Conservation (phyloP, 1,139 yeast genomes). For the Debaryomyces coudertii region DNA sequence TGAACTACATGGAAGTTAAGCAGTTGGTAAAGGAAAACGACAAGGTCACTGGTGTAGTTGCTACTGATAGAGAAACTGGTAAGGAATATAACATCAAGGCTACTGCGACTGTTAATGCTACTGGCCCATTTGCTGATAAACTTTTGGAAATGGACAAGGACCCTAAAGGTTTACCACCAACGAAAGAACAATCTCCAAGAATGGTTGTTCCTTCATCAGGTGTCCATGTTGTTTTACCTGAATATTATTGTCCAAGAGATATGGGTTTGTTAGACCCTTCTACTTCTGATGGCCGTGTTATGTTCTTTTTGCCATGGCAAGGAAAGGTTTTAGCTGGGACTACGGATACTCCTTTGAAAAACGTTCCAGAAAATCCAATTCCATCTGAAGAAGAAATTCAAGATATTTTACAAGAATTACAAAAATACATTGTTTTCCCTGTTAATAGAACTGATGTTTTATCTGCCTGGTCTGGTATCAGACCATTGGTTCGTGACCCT, state of each 20-base stretch:
- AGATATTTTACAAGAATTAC: conserved; percentile 84
- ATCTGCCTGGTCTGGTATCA: conserved; percentile 96
- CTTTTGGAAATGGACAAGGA: conserved; percentile 85
- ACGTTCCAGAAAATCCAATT: conserved; percentile 80
- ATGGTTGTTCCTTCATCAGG: conserved; percentile 96
- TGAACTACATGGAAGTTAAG: conserved; percentile 83
- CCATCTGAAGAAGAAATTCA: conserved; percentile 90
- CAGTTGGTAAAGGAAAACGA: conserved; percentile 69
- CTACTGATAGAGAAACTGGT: conserved; percentile 75
- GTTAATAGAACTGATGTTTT: conserved; percentile 88
- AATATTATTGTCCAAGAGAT: conserved; percentile 85
- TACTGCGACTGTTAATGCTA: conserved; percentile 84
- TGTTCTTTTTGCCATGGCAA: conserved; percentile 98
- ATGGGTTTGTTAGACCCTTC: conserved; percentile 91
- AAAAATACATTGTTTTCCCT: conserved; percentile 86
- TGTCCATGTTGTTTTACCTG: conserved; percentile 90
- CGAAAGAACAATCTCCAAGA: conserved; percentile 50
- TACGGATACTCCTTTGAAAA: conserved; percentile 79
- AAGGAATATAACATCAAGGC: conserved; percentile 62
- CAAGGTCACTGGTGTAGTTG: conserved; percentile 74
- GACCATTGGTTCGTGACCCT: conserved; percentile 94
- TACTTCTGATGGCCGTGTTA: conserved; percentile 93
- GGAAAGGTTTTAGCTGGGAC: conserved; percentile 97
- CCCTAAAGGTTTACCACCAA: conserved; percentile 66
- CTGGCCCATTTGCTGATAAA: conserved; percentile 90